Percentiles rank a stretch among this genome's conserved stretches.
Conservation (phyloP, 2,329 filamentous ascomycete species). For the Nothopassalora personata region DNA sequence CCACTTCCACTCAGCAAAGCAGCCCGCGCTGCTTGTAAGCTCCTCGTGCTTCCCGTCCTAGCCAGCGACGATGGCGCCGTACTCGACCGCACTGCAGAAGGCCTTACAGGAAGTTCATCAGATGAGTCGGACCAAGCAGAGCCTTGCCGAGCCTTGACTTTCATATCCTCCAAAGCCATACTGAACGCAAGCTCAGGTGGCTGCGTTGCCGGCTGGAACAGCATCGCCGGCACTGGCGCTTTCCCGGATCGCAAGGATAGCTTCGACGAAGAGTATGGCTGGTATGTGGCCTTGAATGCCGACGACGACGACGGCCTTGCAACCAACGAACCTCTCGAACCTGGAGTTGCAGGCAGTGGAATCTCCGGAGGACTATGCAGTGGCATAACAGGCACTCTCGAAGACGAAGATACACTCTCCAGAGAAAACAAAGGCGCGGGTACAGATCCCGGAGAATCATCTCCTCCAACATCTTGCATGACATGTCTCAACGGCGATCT, state of each 20-base stretch:
- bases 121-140: background rate
- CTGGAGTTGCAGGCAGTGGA: background rate
- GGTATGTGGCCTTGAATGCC: background rate
- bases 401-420: background rate
- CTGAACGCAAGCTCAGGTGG: background rate
- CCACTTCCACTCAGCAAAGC: background rate
- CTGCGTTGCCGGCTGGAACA: background rate
- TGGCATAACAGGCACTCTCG: background rate
- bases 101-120: background rate
- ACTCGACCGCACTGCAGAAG: background rate
- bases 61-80: constrained; percentile 10
- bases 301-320: background rate
- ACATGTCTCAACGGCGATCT: constrained; percentile 12
- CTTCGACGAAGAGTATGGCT: background rate
- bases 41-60: background rate
- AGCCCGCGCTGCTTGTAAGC: background rate
- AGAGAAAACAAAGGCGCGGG: background rate
- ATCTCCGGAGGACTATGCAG: background rate
- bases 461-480: background rate
- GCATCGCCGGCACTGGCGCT: background rate
- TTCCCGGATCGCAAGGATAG: background rate
- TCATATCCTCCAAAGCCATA: constrained; percentile 1
- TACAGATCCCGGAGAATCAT: background rate
- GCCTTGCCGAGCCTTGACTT: background rate
- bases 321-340: background rate